Evolutionary conservation across 73 alveolate species (phyloP), one percentile per base, ranked within the genome.

Genomic region (Uronychia binucleata): DNA sequence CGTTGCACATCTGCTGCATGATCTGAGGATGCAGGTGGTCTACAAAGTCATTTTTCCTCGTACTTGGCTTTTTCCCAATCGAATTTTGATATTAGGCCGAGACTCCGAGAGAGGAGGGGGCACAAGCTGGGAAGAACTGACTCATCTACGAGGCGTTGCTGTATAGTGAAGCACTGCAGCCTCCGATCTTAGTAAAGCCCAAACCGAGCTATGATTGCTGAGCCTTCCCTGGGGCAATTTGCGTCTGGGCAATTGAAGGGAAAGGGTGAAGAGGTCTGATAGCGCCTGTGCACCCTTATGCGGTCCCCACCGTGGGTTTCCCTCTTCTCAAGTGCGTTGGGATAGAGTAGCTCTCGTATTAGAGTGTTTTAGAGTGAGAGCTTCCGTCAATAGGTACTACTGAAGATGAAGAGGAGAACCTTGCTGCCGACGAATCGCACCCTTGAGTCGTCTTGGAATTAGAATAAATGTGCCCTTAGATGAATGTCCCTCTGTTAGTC

Each of bases 331-430:
- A 19, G 19, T 46, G 67, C 19, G 67, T 11, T 11, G 67, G 67
- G 5, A 46, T 46, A 46, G 67, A 11, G 67, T 5, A 19, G 19
- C 67, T 46, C 67, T 46, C 67, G 19, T 46, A 46, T 46, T 46
- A 19, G 19, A 46, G 67, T 5, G 67, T 46, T 46, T 19, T 46
- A 11, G 67, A 46, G 67, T 46, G 19, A 46, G 5, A 11, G 67
- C 67, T 46, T 46, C 67, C 67, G 5, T 19, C 67, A 46, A 46
- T 46, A 46, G 5, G 67, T 11, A 46, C 67, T 46, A 5, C 67
- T 46, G 67, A 46, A 46, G 67, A 46, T 46, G 67, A 46, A 46
- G 67, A 46, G 67, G 67, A n/a, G n/a, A n/a, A n/a, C n/a, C n/a
- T n/a, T n/a, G n/a, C n/a, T n/a, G n/a, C n/a, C n/a, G n/a, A n/a